Conservation (phyloP, 352 stramenopile genomes). For the Phytophthora chlamydospora region DNA sequence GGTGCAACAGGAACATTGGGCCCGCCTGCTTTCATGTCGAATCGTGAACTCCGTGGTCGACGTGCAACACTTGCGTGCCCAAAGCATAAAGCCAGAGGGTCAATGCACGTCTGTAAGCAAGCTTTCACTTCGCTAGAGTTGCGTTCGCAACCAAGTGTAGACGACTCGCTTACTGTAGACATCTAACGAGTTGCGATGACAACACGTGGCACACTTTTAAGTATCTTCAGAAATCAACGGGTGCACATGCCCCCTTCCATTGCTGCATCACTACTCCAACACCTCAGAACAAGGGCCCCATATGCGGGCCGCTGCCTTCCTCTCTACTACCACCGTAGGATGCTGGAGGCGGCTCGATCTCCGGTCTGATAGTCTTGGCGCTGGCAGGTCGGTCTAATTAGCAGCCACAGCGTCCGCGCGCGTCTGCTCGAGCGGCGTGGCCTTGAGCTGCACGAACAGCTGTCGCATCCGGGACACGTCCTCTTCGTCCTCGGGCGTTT, state of each 20-base stretch:
- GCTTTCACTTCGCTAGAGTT: no score
- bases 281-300: background rate
- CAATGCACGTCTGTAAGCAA: background rate
- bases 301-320: slow-evolving; percentile 1
- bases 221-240: slow-evolving; percentile 30
- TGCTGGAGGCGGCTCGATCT: slow-evolving; percentile 17
- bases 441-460: slow-evolving; percentile 95
- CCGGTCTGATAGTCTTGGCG: slow-evolving; percentile 10
- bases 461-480: slow-evolving; percentile 94
- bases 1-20: slow-evolving; percentile 33
- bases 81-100: slow-evolving; percentile 21
- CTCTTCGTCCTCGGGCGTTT: slow-evolving; percentile 72
- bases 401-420: slow-evolving; percentile 52
- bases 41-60: slow-evolving; percentile 38
- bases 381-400: slow-evolving; percentile 40
- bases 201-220: slow-evolving; percentile 11
- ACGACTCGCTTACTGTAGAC: background rate
- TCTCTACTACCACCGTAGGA: slow-evolving; percentile 19
- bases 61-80: slow-evolving; percentile 49
- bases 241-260: slow-evolving; percentile 13
- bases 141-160: no score
- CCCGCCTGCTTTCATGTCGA: slow-evolving; percentile 56
- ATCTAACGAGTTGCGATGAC: no score
- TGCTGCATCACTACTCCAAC: slow-evolving; percentile 7
- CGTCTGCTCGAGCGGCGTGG: slow-evolving; percentile 87